Evolutionary conservation across 495 filamentous ascomycete species (phyloP).

Genomic region (Aspergillus sclerotiicarbonarius): DNA sequence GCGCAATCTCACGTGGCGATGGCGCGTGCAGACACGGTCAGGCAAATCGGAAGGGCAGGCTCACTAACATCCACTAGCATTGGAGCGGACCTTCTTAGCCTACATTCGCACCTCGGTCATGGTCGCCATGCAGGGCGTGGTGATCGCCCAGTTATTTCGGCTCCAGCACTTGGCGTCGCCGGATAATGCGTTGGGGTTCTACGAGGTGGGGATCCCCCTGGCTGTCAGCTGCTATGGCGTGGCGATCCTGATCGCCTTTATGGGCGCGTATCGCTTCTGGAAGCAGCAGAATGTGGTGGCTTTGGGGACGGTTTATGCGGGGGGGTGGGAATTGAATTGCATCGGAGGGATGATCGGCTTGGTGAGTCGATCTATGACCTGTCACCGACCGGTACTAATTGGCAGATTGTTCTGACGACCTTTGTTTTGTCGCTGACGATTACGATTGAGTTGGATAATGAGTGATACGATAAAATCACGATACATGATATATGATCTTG

Average conservation of each 20-base stretch:
- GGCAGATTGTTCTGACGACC: background rate
- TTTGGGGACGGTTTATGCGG: slow-evolving; percentile 60
- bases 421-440: background rate
- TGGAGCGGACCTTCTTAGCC: slow-evolving; percentile 76
- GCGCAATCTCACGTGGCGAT: slow-evolving; percentile 5
- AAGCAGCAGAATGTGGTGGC: slow-evolving; percentile 66
- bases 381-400: too few relatives aligned
- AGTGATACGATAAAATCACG: background rate
- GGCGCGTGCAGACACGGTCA: background rate
- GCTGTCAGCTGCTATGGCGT: slow-evolving; percentile 55
- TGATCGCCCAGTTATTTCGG: slow-evolving; percentile 68
- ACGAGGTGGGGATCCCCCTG: slow-evolving; percentile 63
- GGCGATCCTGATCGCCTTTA: slow-evolving; percentile 53
- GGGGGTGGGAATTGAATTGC: slow-evolving; percentile 66
- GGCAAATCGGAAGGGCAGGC: background rate
- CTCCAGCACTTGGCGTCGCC: slow-evolving; percentile 52
- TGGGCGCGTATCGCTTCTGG: slow-evolving; percentile 68
- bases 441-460: background rate
- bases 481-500: too few relatives aligned
- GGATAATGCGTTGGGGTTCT: slow-evolving; percentile 51
- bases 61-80: slow-evolving; percentile 44
- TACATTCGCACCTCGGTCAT: slow-evolving; percentile 73
- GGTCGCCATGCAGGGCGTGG: slow-evolving; percentile 64
- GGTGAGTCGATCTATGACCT: background rate
- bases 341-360: slow-evolving; percentile 44